A percentile compares a stretch with the other conserved stretches of the same genome.
Evolutionary conservation across 129 eudicot species (phyloP).

Genomic region (Ambrosia trifida): DNA sequence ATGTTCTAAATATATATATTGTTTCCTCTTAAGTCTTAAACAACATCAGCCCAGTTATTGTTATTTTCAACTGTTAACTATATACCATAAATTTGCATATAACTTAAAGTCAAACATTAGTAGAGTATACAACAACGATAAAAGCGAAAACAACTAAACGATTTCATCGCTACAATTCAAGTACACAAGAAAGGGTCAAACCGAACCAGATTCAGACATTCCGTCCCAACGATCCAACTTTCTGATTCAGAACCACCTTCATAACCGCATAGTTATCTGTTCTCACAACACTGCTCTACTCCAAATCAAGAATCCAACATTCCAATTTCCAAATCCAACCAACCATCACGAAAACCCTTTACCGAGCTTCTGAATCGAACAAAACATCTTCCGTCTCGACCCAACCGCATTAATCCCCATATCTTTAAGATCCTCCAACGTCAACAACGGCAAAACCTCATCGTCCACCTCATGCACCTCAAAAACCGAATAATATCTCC

Average conservation of each 20-base stretch:
- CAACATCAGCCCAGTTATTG: slow-evolving; percentile 15
- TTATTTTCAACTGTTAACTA: slow-evolving; percentile 31
- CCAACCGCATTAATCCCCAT: slow-evolving; percentile 84
- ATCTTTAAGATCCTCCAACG: slow-evolving; percentile 68
- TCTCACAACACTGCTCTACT: neutral
- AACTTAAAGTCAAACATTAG: slow-evolving; percentile 24
- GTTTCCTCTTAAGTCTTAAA: neutral
- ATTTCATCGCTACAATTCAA: slow-evolving; percentile 25
- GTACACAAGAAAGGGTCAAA: slow-evolving; percentile 30
- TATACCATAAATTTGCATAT: slow-evolving; percentile 29
- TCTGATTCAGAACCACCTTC: neutral
- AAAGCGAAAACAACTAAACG: slow-evolving; percentile 7
- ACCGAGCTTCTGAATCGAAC: slow-evolving; percentile 63
- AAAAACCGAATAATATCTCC: slow-evolving; percentile 55
- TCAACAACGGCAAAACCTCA: slow-evolving; percentile 63
- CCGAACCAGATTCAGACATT: slow-evolving; percentile 33
- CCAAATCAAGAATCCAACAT: slow-evolving; percentile 13
- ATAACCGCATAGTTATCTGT: neutral
- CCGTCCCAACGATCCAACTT: slow-evolving; percentile 5
- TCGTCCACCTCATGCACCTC: slow-evolving; percentile 84
- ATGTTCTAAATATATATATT: slow-evolving; percentile 22
- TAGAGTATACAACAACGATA: neutral
- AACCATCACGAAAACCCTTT: slow-evolving; percentile 60
- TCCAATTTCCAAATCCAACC: neutral
- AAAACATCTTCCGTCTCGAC: slow-evolving; percentile 62